Base-by-base conservation (phyloP, 306 rosid genomes). In the Lathyrus aphaca region DNA sequence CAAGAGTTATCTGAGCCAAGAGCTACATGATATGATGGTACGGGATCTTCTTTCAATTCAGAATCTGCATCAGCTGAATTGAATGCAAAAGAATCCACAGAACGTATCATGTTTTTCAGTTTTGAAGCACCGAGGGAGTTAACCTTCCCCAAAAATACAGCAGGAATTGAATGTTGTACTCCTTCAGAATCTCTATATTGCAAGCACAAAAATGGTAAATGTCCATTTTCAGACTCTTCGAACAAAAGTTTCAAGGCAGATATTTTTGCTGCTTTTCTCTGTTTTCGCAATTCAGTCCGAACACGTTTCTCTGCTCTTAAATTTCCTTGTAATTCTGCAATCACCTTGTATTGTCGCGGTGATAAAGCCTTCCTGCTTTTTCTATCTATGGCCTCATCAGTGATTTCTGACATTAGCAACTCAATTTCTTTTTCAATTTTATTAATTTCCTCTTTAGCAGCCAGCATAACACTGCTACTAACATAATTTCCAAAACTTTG, bases 401-500 rank as follows among this genome's bases (percentile, higher is more conserved):
- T 90, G 50, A 84, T 78, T 68, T 88, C 98, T 32, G 69, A 82
- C 69, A 80, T 82, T 72, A 90, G 82, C 44, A 81, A 58, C 72
- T 88, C 82, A 65, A 88, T 84, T 80, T 94, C 98, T 80, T 84
- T 86, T 80, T 80, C 81, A 63, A 90, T 88, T 73, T 75, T 90
- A 58, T 74, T 70, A 53, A 90, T 64, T 81, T 94, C 98, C 69
- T 90, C 98, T 85, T 86, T 88, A 77, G 98, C 90, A 66, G 97
- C 97, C 83, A 87, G 68, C 98, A 94, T 90, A 70, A 94, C 98
- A 64, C 82, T 94, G 87, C 97, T 90, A 79, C 98, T 81, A 59
- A 94, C 92, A 71, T 90, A 94, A 81, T 94, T 94, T 70, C 98
- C 98, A 87, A 94, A 94, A 82, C 98, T 94, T 69, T 87, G 96